Evolutionary conservation across 805 yeast species (phyloP), one percentile per base, ranked within the genome.

Genomic region (Candida chauliodis): DNA sequence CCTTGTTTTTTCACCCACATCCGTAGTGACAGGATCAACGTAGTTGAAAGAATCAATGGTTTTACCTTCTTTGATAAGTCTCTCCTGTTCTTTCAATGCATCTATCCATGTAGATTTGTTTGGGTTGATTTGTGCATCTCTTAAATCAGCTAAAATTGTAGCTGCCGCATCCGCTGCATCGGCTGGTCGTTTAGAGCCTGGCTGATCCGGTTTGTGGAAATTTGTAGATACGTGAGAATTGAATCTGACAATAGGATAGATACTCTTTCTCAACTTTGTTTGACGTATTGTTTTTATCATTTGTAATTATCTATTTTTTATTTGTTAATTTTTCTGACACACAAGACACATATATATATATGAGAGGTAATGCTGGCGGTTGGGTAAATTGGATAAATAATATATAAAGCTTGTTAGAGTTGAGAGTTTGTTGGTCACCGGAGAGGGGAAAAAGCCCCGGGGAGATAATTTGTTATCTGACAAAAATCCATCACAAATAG

Each of bases 61-160:
- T 49, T 79, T 78, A n/a, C 95, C 93, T 43, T 81, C 86, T 17
- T 77, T 78, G 53, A 75, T 59, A 52, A 84, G 85, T 52, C 76
- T 73, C 49, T 80, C 76, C 37, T 89, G 73, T 49, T 87, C 93
- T 11, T 75, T 73, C 43, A 89, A 66, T 0, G 96, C 96, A 38
- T 79, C 87, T 53, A 87, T 63, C 97, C 97, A 90, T 2, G 96
- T 86, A 27, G 83, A 87, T 40, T 61, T 61, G 42, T 66, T 65
- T 13, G 66, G 63, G 36, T 50, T 31, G 30, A 55, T 69, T 40
- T 68, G 73, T 44, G 69, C 67, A 47, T 81, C 88, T 36, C 69
- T 59, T 41, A 62, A 64, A 49, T 83, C 89, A 0, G 87, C 76
- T 34, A 78, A 58, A 9, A 81, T 71, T 3, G 89, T 81, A n/a